Percentiles rank a stretch among this genome's conserved stretches.
phyloP scores from a whole-genome alignment of 257 asterid species.

The Cinchona pubescens region DNA sequence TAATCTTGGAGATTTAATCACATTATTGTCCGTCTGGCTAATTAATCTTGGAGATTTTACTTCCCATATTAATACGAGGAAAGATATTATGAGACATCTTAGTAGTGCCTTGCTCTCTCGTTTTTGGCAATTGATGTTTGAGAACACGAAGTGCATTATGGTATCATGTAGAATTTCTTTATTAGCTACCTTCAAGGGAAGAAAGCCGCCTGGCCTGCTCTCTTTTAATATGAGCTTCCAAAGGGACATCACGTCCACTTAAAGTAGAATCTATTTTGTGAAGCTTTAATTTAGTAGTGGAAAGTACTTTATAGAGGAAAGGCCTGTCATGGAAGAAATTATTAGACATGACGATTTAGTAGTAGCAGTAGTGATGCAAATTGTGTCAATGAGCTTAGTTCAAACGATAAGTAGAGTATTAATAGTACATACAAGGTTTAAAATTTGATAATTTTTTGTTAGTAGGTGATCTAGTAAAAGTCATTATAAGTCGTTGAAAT shows the following conservation, averaged over 20 bases:
- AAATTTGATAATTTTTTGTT: too few relatives aligned
- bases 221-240: too few relatives aligned
- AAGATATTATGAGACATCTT: too few relatives aligned
- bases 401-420: too few relatives aligned
- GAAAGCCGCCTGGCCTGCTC: neutral
- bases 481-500: too few relatives aligned
- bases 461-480: too few relatives aligned
- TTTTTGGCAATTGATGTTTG: neutral
- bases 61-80: neutral
- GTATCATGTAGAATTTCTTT: neutral
- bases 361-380: neutral
- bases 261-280: neutral
- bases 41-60: neutral
- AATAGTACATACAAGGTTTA: too few relatives aligned
- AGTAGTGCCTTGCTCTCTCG: too few relatives aligned
- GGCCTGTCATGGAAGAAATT: slow-evolving; percentile 5
- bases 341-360: neutral
- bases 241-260: too few relatives aligned
- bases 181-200: too few relatives aligned
- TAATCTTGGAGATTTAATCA: neutral
- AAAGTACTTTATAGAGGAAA: too few relatives aligned
- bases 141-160: neutral
- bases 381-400: too few relatives aligned
- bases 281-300: neutral
- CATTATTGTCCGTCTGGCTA: neutral